Base-by-base conservation (phyloP, 2,329 filamentous ascomycete species). In the Exserohilum turcica region DNA sequence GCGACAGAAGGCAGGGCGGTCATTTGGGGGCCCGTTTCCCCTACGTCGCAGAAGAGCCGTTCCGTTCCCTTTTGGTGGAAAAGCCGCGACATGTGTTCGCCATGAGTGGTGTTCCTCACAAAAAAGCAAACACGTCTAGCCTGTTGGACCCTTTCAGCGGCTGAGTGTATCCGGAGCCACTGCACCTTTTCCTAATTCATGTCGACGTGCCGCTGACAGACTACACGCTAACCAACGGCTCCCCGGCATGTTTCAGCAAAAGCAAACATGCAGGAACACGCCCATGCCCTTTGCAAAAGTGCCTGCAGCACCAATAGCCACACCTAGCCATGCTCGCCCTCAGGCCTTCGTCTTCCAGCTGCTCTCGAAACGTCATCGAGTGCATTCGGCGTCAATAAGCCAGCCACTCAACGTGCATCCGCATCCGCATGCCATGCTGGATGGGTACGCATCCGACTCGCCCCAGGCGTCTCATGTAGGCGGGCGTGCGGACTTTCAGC, bases 261-360 rank as follows among this genome's bases (percentile, higher is more conserved):
- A 45, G 37, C 31, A 52, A 52, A 43, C 43, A 48, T 39, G 29
- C 10, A 31, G 32, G 32, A 42, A 31, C 37, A 10, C n/a, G 31
- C 21, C 18, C 39, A 51, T 59, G 60, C 64, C 57, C 40, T 58
- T 56, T 33, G 24, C 35, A 33, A 51, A 42, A 35, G 55, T 43
- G 52, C 55, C 60, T 57, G 63, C 62, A 61, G 65, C 59, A 56
- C 57, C 64, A 27, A 43, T 59, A 15, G n/a, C 57, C 33, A 64
- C 63, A 18, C 61, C 64, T 35, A 59, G 67, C 24, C n/a, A 24
- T 24, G 16, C 9, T 64, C 43, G n/a, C 60, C 56, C 27, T 61
- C 54, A 13, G 52, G 42, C 2, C 58, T 55, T 19, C 56, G 59
- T 43, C 27, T 29, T 24, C 39, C 53, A 40, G 63, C 61, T 55